A percentile compares a stretch with the other conserved stretches of the same genome.
Conservation (phyloP, 1,139 yeast species). For the Spencermartinsiella ligniputridi region DNA sequence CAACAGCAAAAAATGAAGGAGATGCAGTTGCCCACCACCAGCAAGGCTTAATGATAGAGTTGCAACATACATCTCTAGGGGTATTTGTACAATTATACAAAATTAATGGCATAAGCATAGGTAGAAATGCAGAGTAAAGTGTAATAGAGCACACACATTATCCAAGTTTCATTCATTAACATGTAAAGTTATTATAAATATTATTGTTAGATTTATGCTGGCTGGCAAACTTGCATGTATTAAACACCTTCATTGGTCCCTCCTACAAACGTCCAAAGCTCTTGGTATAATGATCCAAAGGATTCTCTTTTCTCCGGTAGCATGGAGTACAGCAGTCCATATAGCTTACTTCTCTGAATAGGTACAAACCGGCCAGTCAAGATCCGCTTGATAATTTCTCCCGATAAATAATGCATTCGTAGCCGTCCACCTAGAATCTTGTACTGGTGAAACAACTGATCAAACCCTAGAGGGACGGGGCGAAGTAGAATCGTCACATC, state of each 20-base stretch:
- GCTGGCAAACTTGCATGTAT: too few relatives aligned
- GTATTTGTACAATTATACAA: too few relatives aligned
- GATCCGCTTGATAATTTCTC: constrained; percentile 37
- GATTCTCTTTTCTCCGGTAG: constrained; percentile 40
- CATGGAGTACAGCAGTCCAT: constrained; percentile 46
- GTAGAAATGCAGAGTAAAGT: too few relatives aligned
- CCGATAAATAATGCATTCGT: constrained; percentile 41
- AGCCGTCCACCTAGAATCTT: constrained; percentile 39
- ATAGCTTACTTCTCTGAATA: constrained; percentile 44
- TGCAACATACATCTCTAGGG: too few relatives aligned
- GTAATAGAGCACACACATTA: too few relatives aligned
- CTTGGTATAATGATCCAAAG: constrained; percentile 18
- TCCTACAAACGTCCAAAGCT: constrained; percentile 11
- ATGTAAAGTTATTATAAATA: too few relatives aligned
- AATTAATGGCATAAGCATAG: too few relatives aligned
- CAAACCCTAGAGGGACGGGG: constrained; percentile 43
- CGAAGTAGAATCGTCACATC: constrained; percentile 29
- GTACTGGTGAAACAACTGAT: constrained; percentile 47
- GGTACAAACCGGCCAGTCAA: constrained; percentile 45
- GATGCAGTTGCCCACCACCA: constrained; percentile 29
- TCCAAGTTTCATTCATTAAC: too few relatives aligned
- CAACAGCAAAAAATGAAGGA: constrained; percentile 55
- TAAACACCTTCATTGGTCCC: too few relatives aligned
- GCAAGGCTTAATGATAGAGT: constrained; percentile 22
- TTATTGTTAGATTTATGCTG: too few relatives aligned